Base-by-base conservation (phyloP, 805 yeast species). In the Monosporozyma yasuniensis region DNA sequence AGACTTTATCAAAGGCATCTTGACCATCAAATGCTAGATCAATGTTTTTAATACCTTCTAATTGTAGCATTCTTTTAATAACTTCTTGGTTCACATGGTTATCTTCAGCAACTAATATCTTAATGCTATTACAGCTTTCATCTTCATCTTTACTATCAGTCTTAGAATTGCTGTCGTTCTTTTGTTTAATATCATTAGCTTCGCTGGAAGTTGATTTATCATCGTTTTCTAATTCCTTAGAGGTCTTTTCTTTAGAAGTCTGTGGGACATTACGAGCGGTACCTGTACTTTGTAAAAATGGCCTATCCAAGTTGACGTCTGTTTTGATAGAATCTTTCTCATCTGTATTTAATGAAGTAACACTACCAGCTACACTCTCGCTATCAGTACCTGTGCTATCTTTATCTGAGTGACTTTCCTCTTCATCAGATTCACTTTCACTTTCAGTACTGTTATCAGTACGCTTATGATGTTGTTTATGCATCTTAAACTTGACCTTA, bases 51-150 rank as follows among this genome's bases (percentile, higher is more conserved):
- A 86, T 77, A 0, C 96, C 96, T 68, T 93, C 97, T 19, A 93
- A 70, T 47, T 76, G 77, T 52, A 93, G 72, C 96, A 93, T 90
- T 48, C 98, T 72, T 58, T 77, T 80, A 61, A 91, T 86, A 19
- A 93, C 97, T 67, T 90, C 96, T 65, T 91, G 98, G 63, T 93
- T 93, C 9, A 93, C 97, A 56, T 76, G 71, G 61, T 93, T 93
- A 61, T 93, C 99, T 62, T 93, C 99, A 0, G 96, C 98, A 14
- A 93, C 91, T 44, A 93, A 72, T 21, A 93, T 81, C 28, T 30
- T 44, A 10, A 30, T 46, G n/a, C 18, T 18, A 22, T 46, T 41
- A 11, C 42, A 57, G 55, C 22, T 30, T 59, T 71, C 46, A 68
- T n/a, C 19, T 49, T 44, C 49, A 48, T 30, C 6, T 6, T 45